A percentile compares a stretch with the other conserved stretches of the same genome.
Evolutionary conservation across 257 asterid species (phyloP).

Genomic region (Primulina tabacum): DNA sequence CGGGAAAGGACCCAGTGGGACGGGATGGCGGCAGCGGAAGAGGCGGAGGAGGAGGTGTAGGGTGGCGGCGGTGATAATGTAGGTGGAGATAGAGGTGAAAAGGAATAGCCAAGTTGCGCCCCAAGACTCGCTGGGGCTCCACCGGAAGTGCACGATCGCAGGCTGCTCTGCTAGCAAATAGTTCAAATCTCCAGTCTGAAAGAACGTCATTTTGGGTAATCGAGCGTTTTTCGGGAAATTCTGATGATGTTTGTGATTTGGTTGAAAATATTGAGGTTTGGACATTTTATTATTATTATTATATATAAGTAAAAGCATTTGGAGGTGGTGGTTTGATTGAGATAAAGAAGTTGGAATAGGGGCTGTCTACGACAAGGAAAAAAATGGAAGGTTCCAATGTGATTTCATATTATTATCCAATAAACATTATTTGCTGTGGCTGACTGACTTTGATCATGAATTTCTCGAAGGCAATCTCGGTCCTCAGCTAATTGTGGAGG

Average conservation of each 20-base stretch:
- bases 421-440: not conserved
- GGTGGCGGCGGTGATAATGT: slow-evolving; percentile 40
- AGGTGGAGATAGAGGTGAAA: slow-evolving; percentile 49
- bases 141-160: slow-evolving; percentile 51
- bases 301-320: not conserved
- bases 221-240: no score
- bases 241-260: not conserved
- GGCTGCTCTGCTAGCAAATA: slow-evolving; percentile 63
- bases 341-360: not conserved
- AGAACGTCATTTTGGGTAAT: slow-evolving; percentile 9
- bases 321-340: not conserved
- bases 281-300: no score
- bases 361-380: not conserved
- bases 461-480: not conserved
- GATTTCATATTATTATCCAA: not conserved
- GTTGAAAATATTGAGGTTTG: no score
- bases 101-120: slow-evolving; percentile 76
- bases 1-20: slow-evolving; percentile 60
- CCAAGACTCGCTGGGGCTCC: slow-evolving; percentile 63
- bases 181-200: slow-evolving; percentile 24
- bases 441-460: not conserved
- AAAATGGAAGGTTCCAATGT: not conserved
- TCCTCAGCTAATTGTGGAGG: no score
- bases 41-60: slow-evolving; percentile 62
- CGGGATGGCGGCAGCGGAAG: slow-evolving; percentile 45